Conservation (phyloP, 768 basidiomycete species). For the Boletus sp. region DNA sequence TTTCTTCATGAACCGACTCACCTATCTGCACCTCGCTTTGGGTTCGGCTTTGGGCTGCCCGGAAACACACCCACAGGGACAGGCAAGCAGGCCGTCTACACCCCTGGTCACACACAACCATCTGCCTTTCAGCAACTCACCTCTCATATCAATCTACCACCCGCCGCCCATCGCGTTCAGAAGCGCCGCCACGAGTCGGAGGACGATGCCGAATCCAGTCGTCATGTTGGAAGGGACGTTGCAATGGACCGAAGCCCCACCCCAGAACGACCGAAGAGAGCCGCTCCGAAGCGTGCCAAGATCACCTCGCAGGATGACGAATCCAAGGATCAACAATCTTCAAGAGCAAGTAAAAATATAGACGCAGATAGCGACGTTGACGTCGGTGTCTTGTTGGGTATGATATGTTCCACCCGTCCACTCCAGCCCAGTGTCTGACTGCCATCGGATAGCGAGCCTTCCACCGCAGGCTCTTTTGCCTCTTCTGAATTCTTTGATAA, state of each 20-base stretch:
- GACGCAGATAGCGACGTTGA: slow-evolving; percentile 50
- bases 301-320: slow-evolving; percentile 24
- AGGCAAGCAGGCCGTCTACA: slow-evolving; percentile 45
- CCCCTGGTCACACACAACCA: slow-evolving; percentile 39
- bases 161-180: slow-evolving; percentile 40
- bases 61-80: slow-evolving; percentile 40
- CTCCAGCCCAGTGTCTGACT: slow-evolving; percentile 6
- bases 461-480: slow-evolving; percentile 76
- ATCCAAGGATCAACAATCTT: slow-evolving; percentile 39
- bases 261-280: slow-evolving; percentile 71
- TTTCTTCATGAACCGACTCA: slow-evolving; percentile 58
- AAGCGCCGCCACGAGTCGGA: slow-evolving; percentile 70
- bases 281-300: slow-evolving; percentile 61
- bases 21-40: slow-evolving; percentile 62
- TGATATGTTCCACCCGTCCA: slow-evolving; percentile 22
- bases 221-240: slow-evolving; percentile 46
- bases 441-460: slow-evolving; percentile 57
- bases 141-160: slow-evolving; percentile 46
- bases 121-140: slow-evolving; percentile 54
- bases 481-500: slow-evolving; percentile 64
- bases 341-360: slow-evolving; percentile 48
- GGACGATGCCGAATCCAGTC: slow-evolving; percentile 52
- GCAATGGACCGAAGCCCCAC: slow-evolving; percentile 86
- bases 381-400: slow-evolving; percentile 78
- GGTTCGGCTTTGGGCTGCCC: slow-evolving; percentile 68